A percentile compares a stretch with the other conserved stretches of the same genome.
Evolutionary conservation across 139 green algal species (phyloP).

Genomic region (Tetradesmus obliquus): DNA sequence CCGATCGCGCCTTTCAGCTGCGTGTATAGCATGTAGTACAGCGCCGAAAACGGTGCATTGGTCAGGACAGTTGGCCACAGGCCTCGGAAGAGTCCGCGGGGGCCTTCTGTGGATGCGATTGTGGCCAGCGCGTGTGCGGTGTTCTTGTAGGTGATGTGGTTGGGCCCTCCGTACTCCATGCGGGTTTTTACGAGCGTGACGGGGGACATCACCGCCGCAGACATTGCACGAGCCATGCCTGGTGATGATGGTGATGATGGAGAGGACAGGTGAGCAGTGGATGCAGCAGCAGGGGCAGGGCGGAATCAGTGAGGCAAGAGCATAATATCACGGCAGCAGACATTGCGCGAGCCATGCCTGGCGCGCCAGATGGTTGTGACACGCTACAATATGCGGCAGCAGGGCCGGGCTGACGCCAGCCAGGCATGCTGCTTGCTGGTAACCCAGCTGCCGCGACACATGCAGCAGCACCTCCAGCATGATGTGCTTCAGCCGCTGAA

Average conservation of each 20-base stretch:
- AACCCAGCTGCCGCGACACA: not conserved
- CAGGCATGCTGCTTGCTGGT: not conserved
- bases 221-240: conserved; percentile 80
- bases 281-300: not conserved
- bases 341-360: conserved; percentile 78
- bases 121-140: conserved; percentile 72
- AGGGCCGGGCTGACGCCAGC: not conserved
- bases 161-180: conserved; percentile 86
- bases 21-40: conserved; percentile 98
- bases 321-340: conserved; percentile 80
- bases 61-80: conserved; percentile 85
- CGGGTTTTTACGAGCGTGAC: conserved; percentile 97
- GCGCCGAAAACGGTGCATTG: conserved; percentile 93
- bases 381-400: not conserved
- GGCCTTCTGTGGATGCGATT: conserved; percentile 71
- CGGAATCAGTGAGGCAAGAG: not conserved
- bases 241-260: no score
- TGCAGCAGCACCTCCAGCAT: conserved; percentile 28
- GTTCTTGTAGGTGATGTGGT: conserved; percentile 61
- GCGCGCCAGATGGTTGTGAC: no score
- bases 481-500: conserved; percentile 66
- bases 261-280: not conserved
- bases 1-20: conserved; percentile 32
- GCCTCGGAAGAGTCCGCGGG: conserved; percentile 77
- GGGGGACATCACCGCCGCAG: conserved; percentile 84